Conservation (phyloP, 2,329 filamentous ascomycete genomes). For the Penicillium sp. region DNA sequence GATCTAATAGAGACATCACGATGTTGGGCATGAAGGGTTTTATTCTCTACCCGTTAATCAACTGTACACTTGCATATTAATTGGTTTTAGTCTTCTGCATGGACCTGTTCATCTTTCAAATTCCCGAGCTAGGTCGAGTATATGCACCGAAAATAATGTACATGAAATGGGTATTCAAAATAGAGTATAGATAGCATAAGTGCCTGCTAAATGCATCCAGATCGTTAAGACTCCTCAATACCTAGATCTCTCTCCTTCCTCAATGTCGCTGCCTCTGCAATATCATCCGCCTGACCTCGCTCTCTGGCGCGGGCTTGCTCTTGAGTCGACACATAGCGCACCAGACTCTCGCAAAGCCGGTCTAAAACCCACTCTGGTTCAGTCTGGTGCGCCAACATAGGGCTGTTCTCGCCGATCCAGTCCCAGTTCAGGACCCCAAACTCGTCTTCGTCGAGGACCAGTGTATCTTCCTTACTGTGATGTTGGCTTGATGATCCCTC, state of each 20-base stretch:
- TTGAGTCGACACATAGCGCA: conserved; percentile 41
- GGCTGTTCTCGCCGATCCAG: conserved; percentile 69
- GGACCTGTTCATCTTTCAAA: too few relatives aligned
- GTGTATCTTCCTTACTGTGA: conserved; percentile 18
- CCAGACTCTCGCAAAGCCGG: conserved; percentile 64
- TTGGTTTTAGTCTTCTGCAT: too few relatives aligned
- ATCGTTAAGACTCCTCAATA: conserved; percentile 13
- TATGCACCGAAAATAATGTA: background rate
- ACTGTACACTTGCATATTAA: too few relatives aligned
- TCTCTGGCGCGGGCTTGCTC: conserved; percentile 10
- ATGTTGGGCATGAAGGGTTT: too few relatives aligned
- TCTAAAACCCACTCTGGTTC: conserved; percentile 70
- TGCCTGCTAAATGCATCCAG: background rate
- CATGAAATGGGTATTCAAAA: background rate
- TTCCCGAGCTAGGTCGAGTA: too few relatives aligned
- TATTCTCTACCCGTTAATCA: too few relatives aligned
- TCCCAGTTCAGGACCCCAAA: conserved; percentile 67
- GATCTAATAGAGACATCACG: too few relatives aligned
- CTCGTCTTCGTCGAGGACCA: conserved; percentile 52
- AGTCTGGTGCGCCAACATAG: conserved; percentile 62
- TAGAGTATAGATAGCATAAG: background rate
- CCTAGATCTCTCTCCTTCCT: conserved; percentile 27
- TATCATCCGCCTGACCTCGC: background rate
- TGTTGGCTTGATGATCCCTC: background rate
- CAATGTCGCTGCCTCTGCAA: conserved; percentile 21